Evolutionary conservation across 2,329 filamentous ascomycete species (phyloP).

Genomic region (Kalaharituber pfeilii): DNA sequence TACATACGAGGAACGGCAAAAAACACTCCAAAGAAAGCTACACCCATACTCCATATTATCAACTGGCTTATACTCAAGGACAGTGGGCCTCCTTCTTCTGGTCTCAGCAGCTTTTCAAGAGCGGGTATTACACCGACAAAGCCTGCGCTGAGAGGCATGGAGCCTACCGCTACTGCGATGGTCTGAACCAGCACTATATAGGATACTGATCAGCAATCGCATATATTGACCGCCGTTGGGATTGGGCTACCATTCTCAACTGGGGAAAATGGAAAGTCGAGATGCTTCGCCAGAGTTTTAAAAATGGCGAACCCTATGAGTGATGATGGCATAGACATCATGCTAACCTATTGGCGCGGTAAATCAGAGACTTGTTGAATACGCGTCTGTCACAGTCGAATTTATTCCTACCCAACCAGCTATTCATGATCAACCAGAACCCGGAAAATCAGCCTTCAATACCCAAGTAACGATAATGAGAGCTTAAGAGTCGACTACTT

Average conservation of each 20-base stretch:
- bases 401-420: conserved; percentile 14
- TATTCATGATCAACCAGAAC: conserved; percentile 31
- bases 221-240: not conserved
- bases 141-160: conserved; percentile 89
- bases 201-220: conserved; percentile 1
- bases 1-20: conserved; percentile 58
- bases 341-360: conserved; percentile 43
- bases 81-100: conserved; percentile 63
- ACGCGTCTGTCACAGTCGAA: too few species aligned
- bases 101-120: conserved; percentile 64
- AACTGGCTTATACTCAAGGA: conserved; percentile 56
- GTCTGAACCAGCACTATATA: conserved; percentile 67
- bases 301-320: conserved; percentile 92
- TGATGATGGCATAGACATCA: conserved; percentile 94
- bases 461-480: not conserved
- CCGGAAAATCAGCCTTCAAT: not conserved
- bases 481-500: too few species aligned
- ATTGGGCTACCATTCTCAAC: conserved; percentile 51
- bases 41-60: conserved; percentile 75
- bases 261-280: conserved; percentile 70
- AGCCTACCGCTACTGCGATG: conserved; percentile 84
- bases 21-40: conserved; percentile 92
- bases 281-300: conserved; percentile 52
- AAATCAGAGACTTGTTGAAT: too few species aligned
- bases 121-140: conserved; percentile 68